Evolutionary conservation across 2,329 filamentous ascomycete genomes (phyloP), one percentile per base, ranked within the genome.

Genomic region (Paracorniculantispora psalliotae): DNA sequence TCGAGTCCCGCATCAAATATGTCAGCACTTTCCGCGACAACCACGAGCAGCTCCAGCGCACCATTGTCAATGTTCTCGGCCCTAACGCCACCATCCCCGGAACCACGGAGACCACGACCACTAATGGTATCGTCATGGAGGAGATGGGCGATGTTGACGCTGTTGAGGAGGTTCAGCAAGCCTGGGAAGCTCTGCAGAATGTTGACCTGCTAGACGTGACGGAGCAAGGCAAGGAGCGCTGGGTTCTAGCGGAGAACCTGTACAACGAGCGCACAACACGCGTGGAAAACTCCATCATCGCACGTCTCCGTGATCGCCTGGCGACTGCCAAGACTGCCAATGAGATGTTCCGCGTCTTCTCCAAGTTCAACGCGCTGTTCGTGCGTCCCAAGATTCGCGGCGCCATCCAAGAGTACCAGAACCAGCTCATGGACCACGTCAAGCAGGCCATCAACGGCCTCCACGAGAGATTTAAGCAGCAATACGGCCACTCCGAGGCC

Each of bases 301-400:
- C 94, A 35, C 85, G 92, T 57, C 81, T 99, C 33, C 85, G 94
- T 68, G 94, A 99, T 74, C 89, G 94, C 60, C 82, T 99, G 59
- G 94, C 92, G 15, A 96, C 92, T 7, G 93, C 94, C 13, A 97
- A 96, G 80, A 96, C 92, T 62, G 94, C 94, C 43, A 97, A 96
- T 70, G 96, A 99, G 75, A 99, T 99, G 94, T 99, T 99, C 73
- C 90, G 96, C 57, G 94, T 99, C 62, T 99, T 99, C 73, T 97
- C 94, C 56, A 97, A 97, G 72, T 99, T 99, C 83, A 99, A 99
- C 71, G 94, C 94, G 2, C 86, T 99, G 30, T 96, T 99, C 67
- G 93, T 99, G 59, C 87, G 94, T 61, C 94, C 94, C n/a, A 99
- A 99, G 81, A 97, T 99, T 75, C 88, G 94, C 64, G 92, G 96